Base-by-base conservation (phyloP, 306 rosid genomes). In the Quercus cerris region DNA sequence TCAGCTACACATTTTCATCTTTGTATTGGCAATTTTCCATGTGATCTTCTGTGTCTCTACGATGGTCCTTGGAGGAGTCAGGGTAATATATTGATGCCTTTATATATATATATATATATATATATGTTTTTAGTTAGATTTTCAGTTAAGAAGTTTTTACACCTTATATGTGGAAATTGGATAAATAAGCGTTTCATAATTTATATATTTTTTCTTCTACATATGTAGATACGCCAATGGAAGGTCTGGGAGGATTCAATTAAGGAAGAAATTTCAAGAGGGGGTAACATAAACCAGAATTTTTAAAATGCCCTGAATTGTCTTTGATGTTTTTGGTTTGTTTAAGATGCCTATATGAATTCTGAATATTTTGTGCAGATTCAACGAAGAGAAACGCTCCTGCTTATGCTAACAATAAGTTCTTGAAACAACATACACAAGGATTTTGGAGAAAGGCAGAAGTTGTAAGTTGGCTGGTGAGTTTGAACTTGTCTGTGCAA, bases 1-100 rank as follows among this genome's bases (percentile, higher is more conserved):
- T 82, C 98, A 95, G 35, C 91, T 95, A 33, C 99, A 91, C 87
- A 91, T 91, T 70, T 95, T 95, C 88, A 91, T 93, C 85, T 91
- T 93, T 77, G 99, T 95, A 67, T 75, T 95, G 82, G 98, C 97
- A 6, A 80, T 95, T 49, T 97, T 93, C 30, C 99, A 93, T 81
- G 98, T 85, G 52, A 38, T 84, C 80, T 95, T 90, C 71, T 93
- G 98, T 69, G 98, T 74, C 81, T 79, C 87, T 15, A 95, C 99
- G 55, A 81, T 91, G 96, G 9, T 93, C 78, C 97, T 94, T 28
- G 97, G 94, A 67, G 76, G 89, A 41, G 85, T 87, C 72, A 93
- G 87, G 89, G 99, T 95, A 86, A 88, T 75, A 6, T 66, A 56
- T 56, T 25, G 44, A 68, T 54, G 52, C 64, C 44, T 20, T 33